Evolutionary conservation across 345 rosid species (phyloP), one percentile per base, ranked within the genome.

Genomic region (Cardamine chenopodiifolia): DNA sequence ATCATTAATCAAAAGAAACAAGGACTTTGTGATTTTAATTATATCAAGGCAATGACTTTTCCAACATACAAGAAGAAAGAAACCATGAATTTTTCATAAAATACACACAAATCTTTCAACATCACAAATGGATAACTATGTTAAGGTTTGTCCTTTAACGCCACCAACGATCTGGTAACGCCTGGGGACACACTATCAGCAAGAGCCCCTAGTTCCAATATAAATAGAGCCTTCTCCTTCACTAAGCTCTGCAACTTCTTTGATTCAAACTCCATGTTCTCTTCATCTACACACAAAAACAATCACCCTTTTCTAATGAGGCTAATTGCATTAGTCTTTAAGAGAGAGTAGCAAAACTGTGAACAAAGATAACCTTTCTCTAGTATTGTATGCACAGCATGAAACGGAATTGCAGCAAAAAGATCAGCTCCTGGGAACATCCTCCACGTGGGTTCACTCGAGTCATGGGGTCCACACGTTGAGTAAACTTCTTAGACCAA

Each of bases 401-500:
- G 92, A 82, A 90, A 89, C 18, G 96, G 91, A 44, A 86, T 70
- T 13, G 85, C 80, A 6, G 90, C 86, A 72, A 96, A 92, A 52
- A 85, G 74, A 76, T 92, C 98, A 57, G 90, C 72, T 63, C 96
- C 94, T 1, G 89, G 91, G 31, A 89, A 84, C 86, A 87, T 80
- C 93, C 90, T 89, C 98, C 97, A 92, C 0, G 88, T 90, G 25
- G 47, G 80, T 81, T 92, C 96, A 67, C 73, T 81, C 1, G 89
- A 56, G 68, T 89, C 86, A 62, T 92, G 93, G 34, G 79, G 82
- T 45, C 96, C 98, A 63, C 97, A 96, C 1, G 92, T 86, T 32
- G 85, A 59, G 66, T 97, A 92, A 32, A 91, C 86, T 85, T 90
- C 95, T 72, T 81, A 86, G 76, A 92, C 91, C 85, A 88, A 64